Conservation (phyloP, 345 rosid species). For the Erucastrum elatum region DNA sequence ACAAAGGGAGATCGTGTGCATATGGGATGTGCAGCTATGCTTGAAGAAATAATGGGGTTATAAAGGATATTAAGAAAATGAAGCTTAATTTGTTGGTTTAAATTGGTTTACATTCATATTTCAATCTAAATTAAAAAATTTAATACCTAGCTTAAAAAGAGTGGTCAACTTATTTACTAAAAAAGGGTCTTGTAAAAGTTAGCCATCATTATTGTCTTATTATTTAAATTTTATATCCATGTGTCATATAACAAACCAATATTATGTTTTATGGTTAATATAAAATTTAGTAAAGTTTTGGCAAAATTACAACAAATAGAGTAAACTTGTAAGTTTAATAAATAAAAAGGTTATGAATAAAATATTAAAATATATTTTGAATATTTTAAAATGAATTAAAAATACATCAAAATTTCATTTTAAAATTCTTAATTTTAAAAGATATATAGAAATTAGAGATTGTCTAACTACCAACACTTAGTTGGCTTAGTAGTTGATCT, state of each 20-base stretch:
- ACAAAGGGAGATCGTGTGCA: constrained; percentile 49
- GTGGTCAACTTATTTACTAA: background rate
- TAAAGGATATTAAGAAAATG: background rate
- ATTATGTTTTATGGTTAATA: background rate
- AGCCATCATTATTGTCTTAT: constrained; percentile 14
- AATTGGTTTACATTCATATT: constrained; percentile 22
- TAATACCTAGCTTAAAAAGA: constrained; percentile 9
- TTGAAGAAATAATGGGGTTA: constrained; percentile 7
- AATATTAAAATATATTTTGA: too few relatives aligned
- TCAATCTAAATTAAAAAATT: background rate
- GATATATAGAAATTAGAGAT: too few relatives aligned
- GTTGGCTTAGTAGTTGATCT: too few relatives aligned
- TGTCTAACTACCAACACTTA: too few relatives aligned
- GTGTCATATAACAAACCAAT: constrained; percentile 15
- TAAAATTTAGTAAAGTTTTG: too few relatives aligned
- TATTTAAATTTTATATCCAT: constrained; percentile 11
- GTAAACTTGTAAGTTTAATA: too few relatives aligned
- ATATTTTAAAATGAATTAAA: too few relatives aligned
- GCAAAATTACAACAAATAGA: too few relatives aligned
- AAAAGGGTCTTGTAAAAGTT: constrained; percentile 25
- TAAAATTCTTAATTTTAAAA: too few relatives aligned
- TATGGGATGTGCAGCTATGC: constrained; percentile 69
- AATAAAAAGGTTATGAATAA: too few relatives aligned
- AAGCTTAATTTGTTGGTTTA: constrained; percentile 25
- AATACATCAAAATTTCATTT: too few relatives aligned